A percentile compares a stretch with the other conserved stretches of the same genome.
These are phyloP conservation scores for Lenzites betulinus DNA, from an alignment of 768 basidiomycete genomes.

Conservation along the genomic window DNA sequence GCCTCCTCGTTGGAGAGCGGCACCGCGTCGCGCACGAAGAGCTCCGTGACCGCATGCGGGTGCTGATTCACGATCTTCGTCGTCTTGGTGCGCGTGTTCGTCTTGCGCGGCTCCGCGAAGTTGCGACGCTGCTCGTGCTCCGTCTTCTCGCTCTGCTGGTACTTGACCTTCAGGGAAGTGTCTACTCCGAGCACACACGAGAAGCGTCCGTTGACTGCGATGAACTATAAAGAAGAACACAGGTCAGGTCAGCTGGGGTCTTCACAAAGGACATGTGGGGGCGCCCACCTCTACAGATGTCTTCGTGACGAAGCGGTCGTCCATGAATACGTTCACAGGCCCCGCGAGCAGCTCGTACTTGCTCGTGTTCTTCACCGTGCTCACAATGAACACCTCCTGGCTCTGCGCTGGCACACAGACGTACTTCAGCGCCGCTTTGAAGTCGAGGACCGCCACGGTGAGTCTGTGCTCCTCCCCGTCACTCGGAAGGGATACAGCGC, in stretches of 20 bases:
- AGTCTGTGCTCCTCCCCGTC: conserved; percentile 59
- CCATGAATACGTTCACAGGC: conserved; percentile 53
- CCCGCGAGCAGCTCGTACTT: conserved; percentile 59
- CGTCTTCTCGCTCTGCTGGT: conserved; percentile 43
- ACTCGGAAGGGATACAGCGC: conserved; percentile 51
- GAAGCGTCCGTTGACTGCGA: conserved; percentile 53
- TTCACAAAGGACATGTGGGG: background rate
- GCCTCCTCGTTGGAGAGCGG: conserved; percentile 42
- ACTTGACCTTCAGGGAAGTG: conserved; percentile 35
- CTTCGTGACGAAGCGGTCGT: conserved; percentile 59
- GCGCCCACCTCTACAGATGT: conserved; percentile 45
- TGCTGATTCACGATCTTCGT: conserved; percentile 52
- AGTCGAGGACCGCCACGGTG: conserved; percentile 48
- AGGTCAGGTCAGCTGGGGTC: background rate
- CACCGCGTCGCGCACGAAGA: conserved; percentile 50
- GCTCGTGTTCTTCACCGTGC: conserved; percentile 56
- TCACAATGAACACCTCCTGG: conserved; percentile 47
- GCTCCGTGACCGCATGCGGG: conserved; percentile 42
- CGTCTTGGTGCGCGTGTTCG: conserved; percentile 41
- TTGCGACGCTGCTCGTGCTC: conserved; percentile 40
- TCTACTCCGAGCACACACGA: conserved; percentile 53
- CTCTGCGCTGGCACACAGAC: conserved; percentile 53
- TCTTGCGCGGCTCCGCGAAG: conserved; percentile 47
- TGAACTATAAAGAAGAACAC: conserved; percentile 27
- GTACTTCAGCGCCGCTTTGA: conserved; percentile 48